Conservation (phyloP, 148 eudicot genomes). For the Polygonum aviculare region DNA sequence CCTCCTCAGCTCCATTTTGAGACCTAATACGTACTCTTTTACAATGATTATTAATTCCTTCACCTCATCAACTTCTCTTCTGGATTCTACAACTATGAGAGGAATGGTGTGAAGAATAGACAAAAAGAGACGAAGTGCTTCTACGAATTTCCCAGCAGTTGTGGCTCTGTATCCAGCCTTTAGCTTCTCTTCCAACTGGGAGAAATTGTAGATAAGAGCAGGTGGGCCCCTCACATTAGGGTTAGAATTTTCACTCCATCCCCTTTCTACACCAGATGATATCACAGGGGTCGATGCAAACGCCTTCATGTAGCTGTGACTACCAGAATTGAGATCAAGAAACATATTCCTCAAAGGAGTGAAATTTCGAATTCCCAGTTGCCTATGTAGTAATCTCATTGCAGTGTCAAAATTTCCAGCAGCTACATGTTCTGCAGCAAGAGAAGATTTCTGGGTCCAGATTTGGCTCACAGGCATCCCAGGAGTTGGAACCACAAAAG, state of each 20-base stretch:
- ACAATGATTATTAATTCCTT: constrained; percentile 72
- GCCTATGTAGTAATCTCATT: constrained; percentile 79
- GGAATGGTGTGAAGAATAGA: constrained; percentile 76
- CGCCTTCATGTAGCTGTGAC: constrained; percentile 63
- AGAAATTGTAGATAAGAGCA: constrained; percentile 55
- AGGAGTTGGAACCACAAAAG: constrained; percentile 56
- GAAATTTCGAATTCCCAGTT: constrained; percentile 73
- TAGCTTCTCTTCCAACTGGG: constrained; percentile 76
- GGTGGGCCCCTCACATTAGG: constrained; percentile 88
- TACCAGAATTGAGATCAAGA: constrained; percentile 72
- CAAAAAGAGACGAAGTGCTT: constrained; percentile 60
- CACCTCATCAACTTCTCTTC: constrained; percentile 90
- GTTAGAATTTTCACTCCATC: constrained; percentile 78
- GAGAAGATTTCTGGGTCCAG: constrained; percentile 79
- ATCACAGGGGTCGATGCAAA: constrained; percentile 67
- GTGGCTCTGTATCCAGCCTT: constrained; percentile 69
- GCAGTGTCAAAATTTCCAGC: constrained; percentile 96
- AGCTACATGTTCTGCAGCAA: constrained; percentile 93
- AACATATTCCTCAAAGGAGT: constrained; percentile 58
- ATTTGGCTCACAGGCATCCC: constrained; percentile 91
- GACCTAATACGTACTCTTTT: constrained; percentile 81
- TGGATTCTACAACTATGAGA: constrained; percentile 71
- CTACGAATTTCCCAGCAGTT: constrained; percentile 65
- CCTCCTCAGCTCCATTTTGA: constrained; percentile 79
- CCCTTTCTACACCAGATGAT: constrained; percentile 65